Evolutionary conservation across 2,329 filamentous ascomycete species (phyloP), one percentile per base, ranked within the genome.

Genomic region (Sporothrix pseudoabietina): DNA sequence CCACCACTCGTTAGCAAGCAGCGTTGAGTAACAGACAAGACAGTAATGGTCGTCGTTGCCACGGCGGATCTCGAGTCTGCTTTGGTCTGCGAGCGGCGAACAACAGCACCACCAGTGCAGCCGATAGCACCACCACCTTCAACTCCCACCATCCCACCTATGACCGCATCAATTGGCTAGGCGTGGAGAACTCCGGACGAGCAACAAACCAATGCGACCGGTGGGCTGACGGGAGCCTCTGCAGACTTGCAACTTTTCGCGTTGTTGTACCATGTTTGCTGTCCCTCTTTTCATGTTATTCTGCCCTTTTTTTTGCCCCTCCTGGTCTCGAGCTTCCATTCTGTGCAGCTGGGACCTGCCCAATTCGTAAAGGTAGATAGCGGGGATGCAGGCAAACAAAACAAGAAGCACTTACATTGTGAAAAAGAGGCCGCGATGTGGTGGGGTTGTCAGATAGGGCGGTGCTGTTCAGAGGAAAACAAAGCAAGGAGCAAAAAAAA

Each of bases 131-230:
- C 12, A 49, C 41, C 41, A 44, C 44, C 44, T 19, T 41, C 39
- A 26, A 4, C 44, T 49, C 44, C 44, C 2, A 19, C 44, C 14
- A 49, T 49, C 44, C 44, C 44, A 49, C 49, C 66, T 68, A 69
- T 55, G 66, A 69, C 66, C 66, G 49, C 66, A 69, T 69, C 66
- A 22, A 69, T 55, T 41, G 66, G 49, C 66, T n/a, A 69, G 49
- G 19, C 49, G 66, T 55, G 49, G 66, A 41, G 66, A 49, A 69
- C 47, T 19, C n/a, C 10, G 57, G 32, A 26, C 39, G 14, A 68
- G 41, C 65, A 52, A 35, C 44, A 49, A 19, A 32, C n/a, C 14
- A 52, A 52, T 32, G 14, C 65, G 22, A 16, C 41, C 4, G 26
- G 22, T 68, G 65, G 30, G 47, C 66, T 41, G 66, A 69, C 44